Evolutionary conservation across 2,329 filamentous ascomycete genomes (phyloP).

Genomic region (Trichothecium roseum): DNA sequence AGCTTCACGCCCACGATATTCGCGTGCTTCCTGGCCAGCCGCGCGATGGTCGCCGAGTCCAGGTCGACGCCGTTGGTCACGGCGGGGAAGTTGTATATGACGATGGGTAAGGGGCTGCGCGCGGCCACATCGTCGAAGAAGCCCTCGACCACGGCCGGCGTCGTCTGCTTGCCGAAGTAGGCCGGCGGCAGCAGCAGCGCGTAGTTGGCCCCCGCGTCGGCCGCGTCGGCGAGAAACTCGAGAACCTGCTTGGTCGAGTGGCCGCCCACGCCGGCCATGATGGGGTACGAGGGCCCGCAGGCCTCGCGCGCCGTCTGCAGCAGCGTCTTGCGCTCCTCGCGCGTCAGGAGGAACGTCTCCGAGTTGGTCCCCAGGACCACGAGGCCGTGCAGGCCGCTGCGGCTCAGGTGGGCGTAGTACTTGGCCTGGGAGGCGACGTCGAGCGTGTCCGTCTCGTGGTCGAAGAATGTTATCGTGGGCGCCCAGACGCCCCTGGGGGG

Average conservation of each 20-base stretch:
- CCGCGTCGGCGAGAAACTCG: constrained; percentile 48
- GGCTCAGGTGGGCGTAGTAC: constrained; percentile 41
- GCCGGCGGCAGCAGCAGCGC: constrained; percentile 50
- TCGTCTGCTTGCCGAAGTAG: constrained; percentile 56
- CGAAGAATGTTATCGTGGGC: constrained; percentile 44
- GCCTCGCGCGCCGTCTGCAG: constrained; percentile 56
- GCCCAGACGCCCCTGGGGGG: constrained; percentile 33
- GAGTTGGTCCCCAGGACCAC: constrained; percentile 46
- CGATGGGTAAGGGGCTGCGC: constrained; percentile 42
- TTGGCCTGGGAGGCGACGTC: constrained; percentile 35
- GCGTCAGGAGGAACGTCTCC: constrained; percentile 45
- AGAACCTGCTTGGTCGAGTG: constrained; percentile 56
- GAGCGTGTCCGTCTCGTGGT: constrained; percentile 35
- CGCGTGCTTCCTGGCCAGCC: constrained; percentile 27
- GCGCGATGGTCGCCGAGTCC: constrained; percentile 52
- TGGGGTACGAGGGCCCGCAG: constrained; percentile 76
- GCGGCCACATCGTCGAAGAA: constrained; percentile 50
- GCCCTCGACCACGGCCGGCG: constrained; percentile 41
- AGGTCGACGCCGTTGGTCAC: constrained; percentile 60
- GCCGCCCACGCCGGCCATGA: constrained; percentile 61
- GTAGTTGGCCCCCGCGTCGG: constrained; percentile 50
- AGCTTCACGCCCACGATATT: constrained; percentile 57
- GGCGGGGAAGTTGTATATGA: constrained; percentile 60
- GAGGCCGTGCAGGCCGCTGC: constrained; percentile 37
- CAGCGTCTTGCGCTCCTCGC: constrained; percentile 47